These are phyloP conservation scores for Nemophila menziesii DNA, from an alignment of 257 asterid species.

Conservation along the genomic window DNA sequence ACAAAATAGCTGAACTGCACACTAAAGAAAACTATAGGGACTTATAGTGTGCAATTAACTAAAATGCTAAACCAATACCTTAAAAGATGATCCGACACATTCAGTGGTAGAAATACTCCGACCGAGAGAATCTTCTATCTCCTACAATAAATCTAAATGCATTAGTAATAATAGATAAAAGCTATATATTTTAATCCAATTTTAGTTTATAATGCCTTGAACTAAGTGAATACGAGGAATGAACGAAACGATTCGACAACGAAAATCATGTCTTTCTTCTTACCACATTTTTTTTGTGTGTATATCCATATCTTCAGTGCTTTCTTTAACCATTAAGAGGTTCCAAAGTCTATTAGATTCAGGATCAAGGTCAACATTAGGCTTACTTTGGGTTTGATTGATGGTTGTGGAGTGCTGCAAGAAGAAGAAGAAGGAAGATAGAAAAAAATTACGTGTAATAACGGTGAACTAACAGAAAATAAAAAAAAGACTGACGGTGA, in stretches of 20 bases:
- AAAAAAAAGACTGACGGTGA: too few species aligned
- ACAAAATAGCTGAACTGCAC: constrained; percentile 90
- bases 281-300: constrained; percentile 80
- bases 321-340: constrained; percentile 71
- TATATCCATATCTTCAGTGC: constrained; percentile 37
- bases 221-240: constrained; percentile 89
- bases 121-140: constrained; percentile 76
- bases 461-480: too few species aligned
- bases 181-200: background rate
- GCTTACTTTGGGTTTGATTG: too few species aligned
- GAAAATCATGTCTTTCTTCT: constrained; percentile 58
- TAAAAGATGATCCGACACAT: constrained; percentile 92
- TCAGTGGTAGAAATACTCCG: constrained; percentile 97
- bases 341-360: constrained; percentile 82
- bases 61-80: constrained; percentile 40
- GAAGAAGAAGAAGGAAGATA: too few species aligned
- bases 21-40: constrained; percentile 8
- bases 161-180: background rate
- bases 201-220: constrained; percentile 49
- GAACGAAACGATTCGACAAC: constrained; percentile 76
- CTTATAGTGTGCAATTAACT: too few species aligned
- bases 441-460: too few species aligned
- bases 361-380: constrained; percentile 88
- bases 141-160: constrained; percentile 34
- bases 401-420: too few species aligned